phyloP scores from a whole-genome alignment of 306 rosid genomes.

The Luffa acutangula region DNA sequence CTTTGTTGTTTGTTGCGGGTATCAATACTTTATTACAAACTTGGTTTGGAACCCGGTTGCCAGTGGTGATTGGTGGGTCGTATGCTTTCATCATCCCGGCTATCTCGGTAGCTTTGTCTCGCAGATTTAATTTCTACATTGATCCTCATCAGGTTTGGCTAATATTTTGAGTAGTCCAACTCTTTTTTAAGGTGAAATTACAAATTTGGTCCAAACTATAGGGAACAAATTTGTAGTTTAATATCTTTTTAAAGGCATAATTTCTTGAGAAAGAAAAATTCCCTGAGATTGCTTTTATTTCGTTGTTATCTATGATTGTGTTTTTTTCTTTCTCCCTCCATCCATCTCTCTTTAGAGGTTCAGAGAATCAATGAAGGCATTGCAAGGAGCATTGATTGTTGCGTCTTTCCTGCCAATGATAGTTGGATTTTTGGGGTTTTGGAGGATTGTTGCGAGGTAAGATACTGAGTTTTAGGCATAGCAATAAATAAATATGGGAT shows the following conservation, averaged over 20 bases:
- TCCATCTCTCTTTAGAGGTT: constrained; percentile 40
- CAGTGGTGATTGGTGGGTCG: constrained; percentile 69
- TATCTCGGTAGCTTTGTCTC: constrained; percentile 36
- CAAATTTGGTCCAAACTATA: no score
- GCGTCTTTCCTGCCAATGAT: constrained; percentile 58
- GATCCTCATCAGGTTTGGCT: constrained; percentile 59
- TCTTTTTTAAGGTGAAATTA: background rate
- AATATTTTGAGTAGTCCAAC: background rate
- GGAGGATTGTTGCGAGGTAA: constrained; percentile 71
- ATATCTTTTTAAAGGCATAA: background rate
- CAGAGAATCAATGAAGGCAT: constrained; percentile 47
- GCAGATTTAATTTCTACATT: constrained; percentile 28
- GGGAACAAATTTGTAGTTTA: no score
- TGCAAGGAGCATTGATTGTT: constrained; percentile 66
- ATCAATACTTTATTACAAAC: constrained; percentile 73
- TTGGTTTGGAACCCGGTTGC: constrained; percentile 66
- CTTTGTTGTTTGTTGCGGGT: constrained; percentile 62
- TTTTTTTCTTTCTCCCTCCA: background rate
- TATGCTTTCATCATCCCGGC: constrained; percentile 60
- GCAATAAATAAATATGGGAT: background rate
- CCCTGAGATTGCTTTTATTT: constrained; percentile 5
- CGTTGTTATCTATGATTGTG: constrained; percentile 4
- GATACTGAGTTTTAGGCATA: background rate
- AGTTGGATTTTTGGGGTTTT: constrained; percentile 66
- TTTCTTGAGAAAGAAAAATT: background rate